These are phyloP conservation scores for Rubus idaeus DNA, from an alignment of 306 rosid genomes.

Conservation along the genomic window DNA sequence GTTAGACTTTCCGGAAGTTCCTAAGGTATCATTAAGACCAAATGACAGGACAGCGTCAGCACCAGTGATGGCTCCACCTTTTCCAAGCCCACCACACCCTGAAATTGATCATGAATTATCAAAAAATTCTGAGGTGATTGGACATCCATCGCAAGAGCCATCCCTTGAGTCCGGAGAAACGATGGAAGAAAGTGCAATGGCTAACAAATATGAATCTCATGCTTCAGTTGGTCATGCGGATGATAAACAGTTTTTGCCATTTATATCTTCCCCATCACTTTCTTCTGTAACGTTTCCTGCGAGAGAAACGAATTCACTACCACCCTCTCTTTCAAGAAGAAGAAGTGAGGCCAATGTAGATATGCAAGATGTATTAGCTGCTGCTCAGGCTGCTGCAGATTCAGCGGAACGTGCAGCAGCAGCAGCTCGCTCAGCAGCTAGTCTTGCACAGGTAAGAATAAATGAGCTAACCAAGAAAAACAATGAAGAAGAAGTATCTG, in stretches of 20 bases:
- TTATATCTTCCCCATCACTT: slow-evolving; percentile 65
- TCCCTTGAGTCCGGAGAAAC: slow-evolving; percentile 26
- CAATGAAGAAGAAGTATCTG: slow-evolving; percentile 35
- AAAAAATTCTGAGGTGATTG: slow-evolving; percentile 32
- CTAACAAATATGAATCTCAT: slow-evolving; percentile 45
- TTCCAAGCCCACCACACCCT: slow-evolving; percentile 27
- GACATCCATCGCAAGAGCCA: slow-evolving; percentile 31
- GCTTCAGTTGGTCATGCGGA: slow-evolving; percentile 46
- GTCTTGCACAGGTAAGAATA: slow-evolving; percentile 75
- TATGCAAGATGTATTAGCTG: slow-evolving; percentile 85
- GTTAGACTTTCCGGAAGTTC: slow-evolving; percentile 84
- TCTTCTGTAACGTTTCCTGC: slow-evolving; percentile 48
- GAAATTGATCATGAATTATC: slow-evolving; percentile 40
- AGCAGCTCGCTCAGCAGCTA: slow-evolving; percentile 90
- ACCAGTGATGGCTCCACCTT: slow-evolving; percentile 43
- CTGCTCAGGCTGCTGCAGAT: slow-evolving; percentile 95
- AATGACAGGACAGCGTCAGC: slow-evolving; percentile 49
- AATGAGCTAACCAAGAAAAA: slow-evolving; percentile 63
- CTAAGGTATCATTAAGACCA: slow-evolving; percentile 46
- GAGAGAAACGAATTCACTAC: slow-evolving; percentile 36
- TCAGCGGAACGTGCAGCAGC: slow-evolving; percentile 89
- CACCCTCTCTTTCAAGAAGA: slow-evolving; percentile 42
- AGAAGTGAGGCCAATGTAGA: slow-evolving; percentile 51
- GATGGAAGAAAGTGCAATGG: slow-evolving; percentile 32
- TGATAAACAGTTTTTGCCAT: slow-evolving; percentile 76